A percentile compares a stretch with the other conserved stretches of the same genome.
Conservation (phyloP, 2,329 filamentous ascomycete genomes). For the Trichoderma breve region DNA sequence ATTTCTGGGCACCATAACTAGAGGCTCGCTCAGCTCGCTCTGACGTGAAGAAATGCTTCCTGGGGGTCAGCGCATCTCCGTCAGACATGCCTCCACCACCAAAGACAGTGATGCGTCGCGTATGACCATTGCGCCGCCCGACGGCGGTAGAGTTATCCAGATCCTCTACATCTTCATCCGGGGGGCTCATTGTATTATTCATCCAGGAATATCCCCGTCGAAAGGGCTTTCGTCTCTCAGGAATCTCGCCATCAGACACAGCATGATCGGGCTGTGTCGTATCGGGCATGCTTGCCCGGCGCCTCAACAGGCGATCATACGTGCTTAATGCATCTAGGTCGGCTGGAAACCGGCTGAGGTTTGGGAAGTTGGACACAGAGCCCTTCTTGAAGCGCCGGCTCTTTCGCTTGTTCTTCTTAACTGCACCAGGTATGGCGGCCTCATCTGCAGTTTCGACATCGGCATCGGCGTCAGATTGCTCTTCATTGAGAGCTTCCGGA, state of each 20-base stretch:
- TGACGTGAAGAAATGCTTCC: conserved; percentile 56
- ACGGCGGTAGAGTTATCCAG: conserved; percentile 47
- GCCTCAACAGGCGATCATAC: conserved; percentile 52
- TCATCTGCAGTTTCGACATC: conserved; percentile 87
- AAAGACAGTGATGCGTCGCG: conserved; percentile 65
- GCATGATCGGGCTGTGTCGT: conserved; percentile 58
- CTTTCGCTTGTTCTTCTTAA: conserved; percentile 60
- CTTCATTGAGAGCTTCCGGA: conserved; percentile 53
- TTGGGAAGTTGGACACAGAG: conserved; percentile 65
- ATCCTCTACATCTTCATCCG: conserved; percentile 51
- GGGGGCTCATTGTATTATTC: conserved; percentile 45
- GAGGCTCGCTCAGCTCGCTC: conserved; percentile 72
- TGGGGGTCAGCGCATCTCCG: conserved; percentile 56
- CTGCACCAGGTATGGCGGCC: conserved; percentile 42
- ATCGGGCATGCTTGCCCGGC: conserved; percentile 66
- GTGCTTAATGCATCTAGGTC: conserved; percentile 43
- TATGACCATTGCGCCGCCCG: conserved; percentile 58
- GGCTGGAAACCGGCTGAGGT: conserved; percentile 49
- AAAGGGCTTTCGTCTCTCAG: conserved; percentile 54
- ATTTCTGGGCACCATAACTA: conserved; percentile 77
- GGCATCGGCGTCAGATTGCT: conserved; percentile 50
- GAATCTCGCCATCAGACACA: conserved; percentile 73
- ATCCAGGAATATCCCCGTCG: conserved; percentile 61
- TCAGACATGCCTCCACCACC: conserved; percentile 64
- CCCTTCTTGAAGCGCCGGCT: conserved; percentile 55